Conservation (phyloP, 2,329 filamentous ascomycete species). For the Ascomycota sp. region DNA sequence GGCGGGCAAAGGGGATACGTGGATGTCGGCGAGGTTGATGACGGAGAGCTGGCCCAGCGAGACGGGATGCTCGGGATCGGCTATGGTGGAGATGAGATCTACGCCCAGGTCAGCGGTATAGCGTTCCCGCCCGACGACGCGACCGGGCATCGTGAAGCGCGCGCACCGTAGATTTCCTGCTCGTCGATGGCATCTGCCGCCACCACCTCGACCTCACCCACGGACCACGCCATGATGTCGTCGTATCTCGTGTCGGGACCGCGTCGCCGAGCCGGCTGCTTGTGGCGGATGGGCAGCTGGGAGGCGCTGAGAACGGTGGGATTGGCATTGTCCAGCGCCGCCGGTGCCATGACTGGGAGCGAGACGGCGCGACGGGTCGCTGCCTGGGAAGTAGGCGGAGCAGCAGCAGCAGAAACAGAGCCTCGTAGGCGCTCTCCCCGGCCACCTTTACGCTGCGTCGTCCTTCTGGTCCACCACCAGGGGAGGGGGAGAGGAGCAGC, state of each 20-base stretch:
- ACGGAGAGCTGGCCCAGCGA: conserved; percentile 86
- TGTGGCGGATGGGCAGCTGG: conserved; percentile 64
- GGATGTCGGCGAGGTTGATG: conserved; percentile 87
- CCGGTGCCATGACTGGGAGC: conserved; percentile 9
- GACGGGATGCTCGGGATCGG: conserved; percentile 88
- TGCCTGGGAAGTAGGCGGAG: too few relatives aligned
- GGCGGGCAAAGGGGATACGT: conserved; percentile 33
- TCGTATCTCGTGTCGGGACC: conserved; percentile 27
- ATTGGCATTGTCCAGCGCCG: conserved; percentile 55
- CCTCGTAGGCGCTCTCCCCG: too few relatives aligned
- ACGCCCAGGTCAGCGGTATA: too few relatives aligned
- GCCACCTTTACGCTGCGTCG: too few relatives aligned
- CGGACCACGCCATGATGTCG: conserved; percentile 19
- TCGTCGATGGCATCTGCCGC: conserved; percentile 74
- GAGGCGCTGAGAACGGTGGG: conserved; percentile 77
- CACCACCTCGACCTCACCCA: conserved; percentile 31
- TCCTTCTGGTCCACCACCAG: too few relatives aligned
- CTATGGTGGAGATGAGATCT: conserved; percentile 91
- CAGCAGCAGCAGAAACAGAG: too few relatives aligned
- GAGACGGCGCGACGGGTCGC: too few relatives aligned
- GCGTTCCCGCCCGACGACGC: too few relatives aligned
- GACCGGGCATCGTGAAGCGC: not conserved
- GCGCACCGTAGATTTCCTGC: conserved; percentile 81
- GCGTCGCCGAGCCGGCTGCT: conserved; percentile 23
- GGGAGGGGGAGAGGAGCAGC: too few relatives aligned